phyloP scores from a whole-genome alignment of 2,329 filamentous ascomycete genomes.

The Pezicula carpinea region DNA sequence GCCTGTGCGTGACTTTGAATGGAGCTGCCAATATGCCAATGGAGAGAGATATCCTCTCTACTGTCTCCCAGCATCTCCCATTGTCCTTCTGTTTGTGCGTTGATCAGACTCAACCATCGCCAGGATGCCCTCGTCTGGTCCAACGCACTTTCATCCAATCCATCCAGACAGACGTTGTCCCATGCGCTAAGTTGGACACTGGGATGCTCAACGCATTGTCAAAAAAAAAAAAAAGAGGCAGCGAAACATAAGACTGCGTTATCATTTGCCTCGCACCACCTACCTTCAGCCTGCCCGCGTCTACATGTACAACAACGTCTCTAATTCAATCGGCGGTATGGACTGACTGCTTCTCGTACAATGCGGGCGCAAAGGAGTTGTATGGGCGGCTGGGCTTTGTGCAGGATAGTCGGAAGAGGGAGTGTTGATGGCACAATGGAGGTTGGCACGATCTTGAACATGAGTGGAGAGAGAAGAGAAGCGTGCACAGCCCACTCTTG shows the following conservation, averaged over 20 bases:
- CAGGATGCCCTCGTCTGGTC: conserved; percentile 32
- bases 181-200: conserved; percentile 25
- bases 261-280: conserved; percentile 31
- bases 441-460: conserved; percentile 32
- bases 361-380: conserved; percentile 27
- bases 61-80: no score
- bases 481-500: no score
- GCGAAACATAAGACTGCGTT: conserved; percentile 27
- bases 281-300: conserved; percentile 4
- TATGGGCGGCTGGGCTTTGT: conserved; percentile 33
- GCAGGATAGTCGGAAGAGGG: conserved; percentile 29
- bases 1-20: no score
- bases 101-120: no score
- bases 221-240: conserved; percentile 22
- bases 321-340: conserved; percentile 30
- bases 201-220: conserved; percentile 28
- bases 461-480: conserved; percentile 28
- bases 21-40: no score
- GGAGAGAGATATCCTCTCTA: no score
- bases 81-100: no score
- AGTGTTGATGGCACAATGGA: conserved; percentile 31
- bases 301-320: conserved; percentile 8
- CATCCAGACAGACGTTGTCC: conserved; percentile 27
- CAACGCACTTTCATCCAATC: conserved; percentile 30
- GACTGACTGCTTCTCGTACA: conserved; percentile 29